Evolutionary conservation across 2,329 filamentous ascomycete genomes (phyloP).

Genomic region (Fusarium sulawesiense): DNA sequence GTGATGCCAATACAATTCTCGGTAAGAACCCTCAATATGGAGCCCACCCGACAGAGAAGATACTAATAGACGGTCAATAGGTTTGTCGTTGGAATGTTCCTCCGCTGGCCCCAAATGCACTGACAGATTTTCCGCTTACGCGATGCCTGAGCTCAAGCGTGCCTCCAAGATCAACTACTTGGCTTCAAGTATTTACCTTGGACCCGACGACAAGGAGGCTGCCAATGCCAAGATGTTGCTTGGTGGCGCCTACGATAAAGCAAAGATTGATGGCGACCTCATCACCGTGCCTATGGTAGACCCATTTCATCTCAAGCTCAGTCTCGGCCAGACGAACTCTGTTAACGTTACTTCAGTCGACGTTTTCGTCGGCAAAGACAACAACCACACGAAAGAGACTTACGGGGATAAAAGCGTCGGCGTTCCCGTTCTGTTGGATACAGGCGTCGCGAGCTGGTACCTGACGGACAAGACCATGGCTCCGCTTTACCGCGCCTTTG

Average conservation of each 20-base stretch:
- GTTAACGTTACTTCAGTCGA: conserved; percentile 6
- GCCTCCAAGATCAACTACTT: conserved; percentile 9
- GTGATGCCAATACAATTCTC: background rate
- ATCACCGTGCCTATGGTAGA: conserved; percentile 1
- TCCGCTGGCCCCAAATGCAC: background rate
- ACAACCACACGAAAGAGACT: background rate
- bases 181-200: background rate
- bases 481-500: background rate
- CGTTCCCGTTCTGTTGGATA: background rate
- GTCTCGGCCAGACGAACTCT: background rate
- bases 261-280: conserved; percentile 1
- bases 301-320: background rate
- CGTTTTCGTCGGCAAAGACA: background rate
- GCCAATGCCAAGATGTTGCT: conserved; percentile 8
- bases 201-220: background rate
- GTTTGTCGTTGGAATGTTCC: background rate
- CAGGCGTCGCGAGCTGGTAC: background rate
- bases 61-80: background rate
- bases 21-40: background rate
- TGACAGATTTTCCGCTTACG: background rate
- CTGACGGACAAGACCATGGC: background rate
- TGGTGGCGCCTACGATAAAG: background rate
- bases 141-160: background rate
- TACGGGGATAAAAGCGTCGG: background rate
- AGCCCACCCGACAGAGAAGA: rapidly evolving